Conservation (phyloP, 768 basidiomycete species). For the Auricularia sp. region DNA sequence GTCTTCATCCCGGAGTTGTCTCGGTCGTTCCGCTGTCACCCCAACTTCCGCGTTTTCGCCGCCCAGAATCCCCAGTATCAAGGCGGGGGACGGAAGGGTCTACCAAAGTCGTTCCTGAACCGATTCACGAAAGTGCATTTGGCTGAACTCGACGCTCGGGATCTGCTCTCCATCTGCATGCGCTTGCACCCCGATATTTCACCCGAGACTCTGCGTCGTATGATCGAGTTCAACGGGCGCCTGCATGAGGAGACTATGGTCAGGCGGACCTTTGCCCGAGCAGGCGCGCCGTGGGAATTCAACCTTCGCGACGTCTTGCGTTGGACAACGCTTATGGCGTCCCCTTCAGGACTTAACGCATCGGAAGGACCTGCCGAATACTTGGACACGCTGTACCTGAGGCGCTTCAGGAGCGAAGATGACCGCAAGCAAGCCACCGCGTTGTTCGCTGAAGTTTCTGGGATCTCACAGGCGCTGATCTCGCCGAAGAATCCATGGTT, state of each 20-base stretch:
- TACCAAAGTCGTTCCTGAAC: slow-evolving; percentile 95
- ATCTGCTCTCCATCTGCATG: slow-evolving; percentile 69
- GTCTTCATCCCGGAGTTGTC: slow-evolving; percentile 94
- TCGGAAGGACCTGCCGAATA: slow-evolving; percentile 34
- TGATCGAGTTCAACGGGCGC: slow-evolving; percentile 74
- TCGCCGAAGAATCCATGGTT: slow-evolving; percentile 30
- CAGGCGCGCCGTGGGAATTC: slow-evolving; percentile 95
- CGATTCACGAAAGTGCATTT: slow-evolving; percentile 97
- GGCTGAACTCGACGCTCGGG: slow-evolving; percentile 68
- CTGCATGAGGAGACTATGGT: slow-evolving; percentile 60
- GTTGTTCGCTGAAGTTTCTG: slow-evolving; percentile 40
- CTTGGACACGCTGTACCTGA: slow-evolving; percentile 66
- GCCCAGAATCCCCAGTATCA: slow-evolving; percentile 95
- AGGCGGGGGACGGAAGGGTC: slow-evolving; percentile 93
- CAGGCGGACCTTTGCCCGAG: slow-evolving; percentile 57
- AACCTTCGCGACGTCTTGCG: slow-evolving; percentile 90
- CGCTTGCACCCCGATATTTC: slow-evolving; percentile 60
- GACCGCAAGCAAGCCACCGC: slow-evolving; percentile 49
- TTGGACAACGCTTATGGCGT: slow-evolving; percentile 54
- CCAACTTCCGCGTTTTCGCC: slow-evolving; percentile 93
- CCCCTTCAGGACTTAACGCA: slow-evolving; percentile 20
- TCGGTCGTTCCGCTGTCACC: slow-evolving; percentile 78
- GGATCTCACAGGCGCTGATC: slow-evolving; percentile 17
- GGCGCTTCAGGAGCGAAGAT: slow-evolving; percentile 67
- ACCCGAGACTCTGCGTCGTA: slow-evolving; percentile 43